Base-by-base conservation (phyloP, 73 alveolate species). In the Paramecium caudatum region DNA sequence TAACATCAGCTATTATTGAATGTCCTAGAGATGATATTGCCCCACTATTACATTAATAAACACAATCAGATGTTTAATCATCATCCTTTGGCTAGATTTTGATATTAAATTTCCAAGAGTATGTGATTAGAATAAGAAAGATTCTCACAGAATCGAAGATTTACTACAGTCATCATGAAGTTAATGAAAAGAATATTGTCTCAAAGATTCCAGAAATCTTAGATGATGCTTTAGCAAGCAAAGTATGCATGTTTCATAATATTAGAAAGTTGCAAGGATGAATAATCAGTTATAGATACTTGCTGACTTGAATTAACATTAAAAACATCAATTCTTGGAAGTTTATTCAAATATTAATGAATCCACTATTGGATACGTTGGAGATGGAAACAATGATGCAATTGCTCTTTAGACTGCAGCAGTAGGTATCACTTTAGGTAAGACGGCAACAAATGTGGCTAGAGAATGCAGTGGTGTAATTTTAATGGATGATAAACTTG, bases 321-420 rank as follows among this genome's bases (percentile, higher is more conserved):
- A 74, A 74, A 74, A 74, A 43, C 68, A 74, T 41, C 10, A 74
- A 74, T 74, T 41, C 43, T 74, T 74, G 5, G 68, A 37, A 17
- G 62, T 74, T 3, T 74, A 41, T 16, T 41, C 62, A 3, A 37
- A 74, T 12, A 74, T 74, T 3, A 74, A 74, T 74, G 88, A 74
- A 74, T 30, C 88, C 5, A 74, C 88, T 15, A 74, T 74, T 74
- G 88, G 55, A 37, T 74, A 74, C 43, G 88, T 74, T 17, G 88
- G 88, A 45, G 88, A 74, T 74, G 88, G 88, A 4, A 74, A 74
- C 7, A 74, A 74, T 74, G 88, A 74, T 74, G 88, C 88, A 21
- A 19, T 74, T 15, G 62, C 88, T 15, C 43, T 74, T 8, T 27
- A 37, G 43, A 21, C 62, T 39, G 88, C 88, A 15, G 69, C 62